Percentiles rank a stretch among this genome's conserved stretches.
phyloP scores from a whole-genome alignment of 768 basidiomycete species.

The Galerina sulciceps region DNA sequence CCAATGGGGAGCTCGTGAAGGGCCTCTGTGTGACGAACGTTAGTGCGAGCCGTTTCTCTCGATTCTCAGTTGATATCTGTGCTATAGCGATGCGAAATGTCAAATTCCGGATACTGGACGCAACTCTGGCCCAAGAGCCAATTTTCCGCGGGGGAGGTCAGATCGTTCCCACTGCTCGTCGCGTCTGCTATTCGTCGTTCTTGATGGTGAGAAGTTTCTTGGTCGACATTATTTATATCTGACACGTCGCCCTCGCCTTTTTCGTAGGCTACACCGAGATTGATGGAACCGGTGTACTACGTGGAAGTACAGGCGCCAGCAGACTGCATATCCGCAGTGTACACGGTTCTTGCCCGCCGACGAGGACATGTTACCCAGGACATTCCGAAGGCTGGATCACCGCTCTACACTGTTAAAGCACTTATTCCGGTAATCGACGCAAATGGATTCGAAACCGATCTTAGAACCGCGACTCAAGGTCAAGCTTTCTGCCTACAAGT shows the following conservation, averaged over 20 bases:
- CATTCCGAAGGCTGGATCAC: slow-evolving; percentile 96
- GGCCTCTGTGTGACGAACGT: slow-evolving; percentile 98
- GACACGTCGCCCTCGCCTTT: slow-evolving; percentile 14
- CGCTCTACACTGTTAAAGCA: slow-evolving; percentile 97
- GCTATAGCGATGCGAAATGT: slow-evolving; percentile 93
- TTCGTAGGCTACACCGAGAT: slow-evolving; percentile 83
- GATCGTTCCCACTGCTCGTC: slow-evolving; percentile 97
- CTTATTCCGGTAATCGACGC: slow-evolving; percentile 98
- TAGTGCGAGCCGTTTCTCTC: slow-evolving; percentile 41
- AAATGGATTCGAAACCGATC: slow-evolving; percentile 98
- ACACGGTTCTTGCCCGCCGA: slow-evolving; percentile 96
- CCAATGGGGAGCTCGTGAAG: slow-evolving; percentile 99
- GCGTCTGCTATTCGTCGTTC: slow-evolving; percentile 99
- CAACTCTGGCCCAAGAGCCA: slow-evolving; percentile 90
- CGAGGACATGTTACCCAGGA: slow-evolving; percentile 99
- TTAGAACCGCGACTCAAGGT: slow-evolving; percentile 96
- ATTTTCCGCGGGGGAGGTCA: slow-evolving; percentile 99
- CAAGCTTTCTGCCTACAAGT: slow-evolving; percentile 98
- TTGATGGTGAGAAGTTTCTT: slow-evolving; percentile 73
- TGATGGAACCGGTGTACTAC: slow-evolving; percentile 98
- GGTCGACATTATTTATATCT: slow-evolving; percentile 12
- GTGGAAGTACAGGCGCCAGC: slow-evolving; percentile 99
- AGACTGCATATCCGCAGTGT: slow-evolving; percentile 98
- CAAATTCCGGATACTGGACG: slow-evolving; percentile 95
- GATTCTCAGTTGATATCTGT: not conserved